Evolutionary conservation across 1,284 basidiomycete genomes (phyloP), one percentile per base, ranked within the genome.

Genomic region (Papiliotrema fonsecae): DNA sequence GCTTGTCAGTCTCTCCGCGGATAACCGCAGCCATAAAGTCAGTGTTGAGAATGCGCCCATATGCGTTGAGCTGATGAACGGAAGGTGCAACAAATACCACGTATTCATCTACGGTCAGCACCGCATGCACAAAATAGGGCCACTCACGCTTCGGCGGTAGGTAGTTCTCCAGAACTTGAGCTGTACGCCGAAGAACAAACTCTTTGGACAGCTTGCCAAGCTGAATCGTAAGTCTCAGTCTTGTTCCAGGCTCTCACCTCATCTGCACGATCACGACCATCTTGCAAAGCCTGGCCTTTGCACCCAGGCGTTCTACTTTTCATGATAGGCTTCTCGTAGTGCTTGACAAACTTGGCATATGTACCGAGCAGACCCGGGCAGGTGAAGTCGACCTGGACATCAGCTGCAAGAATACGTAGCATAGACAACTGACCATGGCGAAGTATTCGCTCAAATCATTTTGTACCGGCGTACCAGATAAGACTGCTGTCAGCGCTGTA

Each of bases 381-480:
- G 65, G 90, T 90, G 67, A 97, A 98, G 55, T 97, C 85, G 38
- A 88, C 83, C 87, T 89, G 56, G 0, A 42, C 11, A 34, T 54
- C 26, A 52, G 49, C 31, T 35, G 14, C 37, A 21, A 34, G 22
- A 27, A 22, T 7, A 16, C 10, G 16, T 16, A 27, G n/a, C 28
- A 4, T 27, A 21, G 1, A 16, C n/a, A 3, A 50, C 78, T 45
- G 50, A 89, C 89, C 92, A 97, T 97, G 4, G 92, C 82, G 73
- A 93, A 93, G 65, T 96, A 96, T 70, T 99, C 96, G 50, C 86
- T 79, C 18, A 99, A 77, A 67, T 97, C 90, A 70, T 99, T 98
- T 72, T 98, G 90, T 39, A 98, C 90, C 0, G 96, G 96, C 2
- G 96, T 99, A 18, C 96, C 96, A 0, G 93, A 94, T 3, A 99